Evolutionary conservation across 2,329 filamentous ascomycete genomes (phyloP).

Genomic region (Ophiosphaerella korrae): DNA sequence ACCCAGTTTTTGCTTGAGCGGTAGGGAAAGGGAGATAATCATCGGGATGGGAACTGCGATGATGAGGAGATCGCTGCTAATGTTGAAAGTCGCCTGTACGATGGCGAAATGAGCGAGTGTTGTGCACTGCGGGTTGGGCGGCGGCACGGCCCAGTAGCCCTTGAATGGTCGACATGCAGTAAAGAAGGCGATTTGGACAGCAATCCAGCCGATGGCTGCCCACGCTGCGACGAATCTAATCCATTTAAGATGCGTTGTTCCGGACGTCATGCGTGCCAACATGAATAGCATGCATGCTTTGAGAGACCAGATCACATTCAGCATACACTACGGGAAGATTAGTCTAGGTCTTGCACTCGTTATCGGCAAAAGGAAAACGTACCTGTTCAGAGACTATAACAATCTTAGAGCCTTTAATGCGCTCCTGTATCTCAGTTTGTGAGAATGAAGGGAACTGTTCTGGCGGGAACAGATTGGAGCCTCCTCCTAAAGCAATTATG

Average conservation of each 20-base stretch:
- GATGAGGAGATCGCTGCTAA: conserved; percentile 65
- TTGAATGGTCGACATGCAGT: conserved; percentile 59
- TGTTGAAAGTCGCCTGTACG: conserved; percentile 64
- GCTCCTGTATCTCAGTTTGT: conserved; percentile 46
- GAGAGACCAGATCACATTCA: conserved; percentile 62
- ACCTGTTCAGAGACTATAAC: conserved; percentile 53
- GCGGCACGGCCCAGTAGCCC: conserved; percentile 64
- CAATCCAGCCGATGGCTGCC: conserved; percentile 53
- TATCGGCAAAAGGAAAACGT: neutral
- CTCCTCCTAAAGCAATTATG: conserved; percentile 48
- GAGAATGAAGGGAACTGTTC: conserved; percentile 46
- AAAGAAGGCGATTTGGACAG: conserved; percentile 63
- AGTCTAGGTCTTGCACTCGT: neutral
- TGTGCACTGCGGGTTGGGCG: conserved; percentile 61
- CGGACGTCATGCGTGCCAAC: conserved; percentile 61
- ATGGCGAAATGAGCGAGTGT: conserved; percentile 63
- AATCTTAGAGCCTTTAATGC: conserved; percentile 53
- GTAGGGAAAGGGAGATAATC: conserved; percentile 57
- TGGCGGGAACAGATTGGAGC: conserved; percentile 50
- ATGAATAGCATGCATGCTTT: conserved; percentile 64
- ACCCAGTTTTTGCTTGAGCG: conserved; percentile 58
- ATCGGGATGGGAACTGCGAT: conserved; percentile 63
- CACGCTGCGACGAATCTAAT: conserved; percentile 59
- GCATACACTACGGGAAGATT: conserved; percentile 63
- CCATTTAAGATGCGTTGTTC: conserved; percentile 48